Conservation (phyloP, 2,329 filamentous ascomycete species). For the Alternaria infectoria region DNA sequence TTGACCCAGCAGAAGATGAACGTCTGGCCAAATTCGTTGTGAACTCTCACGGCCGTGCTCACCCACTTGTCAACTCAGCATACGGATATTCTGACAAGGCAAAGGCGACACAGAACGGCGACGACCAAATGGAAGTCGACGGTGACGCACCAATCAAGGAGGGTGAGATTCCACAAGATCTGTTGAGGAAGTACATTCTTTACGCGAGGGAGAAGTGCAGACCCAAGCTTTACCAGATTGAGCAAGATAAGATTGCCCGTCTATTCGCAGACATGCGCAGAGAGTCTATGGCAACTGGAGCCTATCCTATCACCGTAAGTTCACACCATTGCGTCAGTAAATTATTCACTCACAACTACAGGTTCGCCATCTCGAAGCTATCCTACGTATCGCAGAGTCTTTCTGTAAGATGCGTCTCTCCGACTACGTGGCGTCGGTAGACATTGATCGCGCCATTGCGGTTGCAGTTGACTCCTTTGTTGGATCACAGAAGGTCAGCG, state of each 20-base stretch:
- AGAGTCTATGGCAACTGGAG: constrained; percentile 90
- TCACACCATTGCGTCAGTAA: not conserved
- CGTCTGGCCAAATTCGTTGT: constrained; percentile 94
- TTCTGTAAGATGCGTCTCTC: constrained; percentile 99
- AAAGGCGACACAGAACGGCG: constrained; percentile 34
- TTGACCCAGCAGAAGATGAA: constrained; percentile 91
- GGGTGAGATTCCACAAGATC: constrained; percentile 85
- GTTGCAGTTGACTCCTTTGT: constrained; percentile 97
- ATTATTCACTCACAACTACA: constrained; percentile 49
- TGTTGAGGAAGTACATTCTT: constrained; percentile 94
- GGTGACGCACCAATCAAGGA: constrained; percentile 59
- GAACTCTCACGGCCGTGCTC: constrained; percentile 88
- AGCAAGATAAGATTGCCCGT: constrained; percentile 93
- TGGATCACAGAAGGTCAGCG: constrained; percentile 93
- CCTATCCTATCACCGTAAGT: constrained; percentile 95
- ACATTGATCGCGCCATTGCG: constrained; percentile 96
- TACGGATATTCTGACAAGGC: constrained; percentile 37
- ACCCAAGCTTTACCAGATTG: constrained; percentile 95
- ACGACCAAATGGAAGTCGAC: constrained; percentile 58
- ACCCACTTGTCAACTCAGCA: constrained; percentile 62
- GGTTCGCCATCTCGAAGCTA: constrained; percentile 97
- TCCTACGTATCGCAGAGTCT: constrained; percentile 91
- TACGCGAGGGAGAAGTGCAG: constrained; percentile 89
- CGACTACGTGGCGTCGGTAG: constrained; percentile 86
- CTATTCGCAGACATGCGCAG: constrained; percentile 96